Conservation (phyloP, 2,329 filamentous ascomycete genomes). For the Microcyclospora tardicrescens region DNA sequence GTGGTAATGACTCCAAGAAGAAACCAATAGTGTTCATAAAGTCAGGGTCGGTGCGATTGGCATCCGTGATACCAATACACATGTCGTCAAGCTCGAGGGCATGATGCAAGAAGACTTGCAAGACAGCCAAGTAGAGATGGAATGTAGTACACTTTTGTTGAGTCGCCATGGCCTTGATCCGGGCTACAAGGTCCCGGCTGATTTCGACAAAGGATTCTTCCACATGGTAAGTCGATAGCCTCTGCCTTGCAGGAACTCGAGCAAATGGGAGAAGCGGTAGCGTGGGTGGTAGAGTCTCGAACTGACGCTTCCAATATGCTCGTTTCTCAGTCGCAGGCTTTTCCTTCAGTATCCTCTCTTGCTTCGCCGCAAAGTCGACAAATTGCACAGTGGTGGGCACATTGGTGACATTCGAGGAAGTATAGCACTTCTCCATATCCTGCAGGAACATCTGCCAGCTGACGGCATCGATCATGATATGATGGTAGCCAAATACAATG, state of each 20-base stretch:
- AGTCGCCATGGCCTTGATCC: conserved; percentile 6
- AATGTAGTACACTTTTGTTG: conserved; percentile 12
- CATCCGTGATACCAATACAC: conserved; percentile 28
- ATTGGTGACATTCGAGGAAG: too few species aligned
- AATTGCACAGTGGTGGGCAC: too few species aligned
- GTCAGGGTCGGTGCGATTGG: conserved; percentile 17
- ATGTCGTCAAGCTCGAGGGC: conserved; percentile 18
- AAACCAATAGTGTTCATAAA: conserved; percentile 22
- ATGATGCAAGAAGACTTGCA: conserved; percentile 18
- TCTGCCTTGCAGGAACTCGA: conserved; percentile 5
- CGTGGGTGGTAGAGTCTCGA: neutral
- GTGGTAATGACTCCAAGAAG: conserved; percentile 27
- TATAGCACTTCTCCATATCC: conserved; percentile 10
- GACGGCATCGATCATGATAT: conserved; percentile 20
- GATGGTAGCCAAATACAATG: conserved; percentile 19
- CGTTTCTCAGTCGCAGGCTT: too few species aligned
- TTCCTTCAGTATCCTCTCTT: too few species aligned
- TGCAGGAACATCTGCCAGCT: conserved; percentile 13
- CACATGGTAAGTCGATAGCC: conserved; percentile 5
- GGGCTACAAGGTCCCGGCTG: conserved; percentile 3
- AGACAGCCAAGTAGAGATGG: conserved; percentile 24
- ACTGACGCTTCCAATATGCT: neutral
- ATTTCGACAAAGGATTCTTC: conserved; percentile 3
- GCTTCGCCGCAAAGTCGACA: too few species aligned
- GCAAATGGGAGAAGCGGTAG: conserved; percentile 16